Base-by-base conservation (phyloP, 352 stramenopile species). In the Pythium pectinolyticum region DNA sequence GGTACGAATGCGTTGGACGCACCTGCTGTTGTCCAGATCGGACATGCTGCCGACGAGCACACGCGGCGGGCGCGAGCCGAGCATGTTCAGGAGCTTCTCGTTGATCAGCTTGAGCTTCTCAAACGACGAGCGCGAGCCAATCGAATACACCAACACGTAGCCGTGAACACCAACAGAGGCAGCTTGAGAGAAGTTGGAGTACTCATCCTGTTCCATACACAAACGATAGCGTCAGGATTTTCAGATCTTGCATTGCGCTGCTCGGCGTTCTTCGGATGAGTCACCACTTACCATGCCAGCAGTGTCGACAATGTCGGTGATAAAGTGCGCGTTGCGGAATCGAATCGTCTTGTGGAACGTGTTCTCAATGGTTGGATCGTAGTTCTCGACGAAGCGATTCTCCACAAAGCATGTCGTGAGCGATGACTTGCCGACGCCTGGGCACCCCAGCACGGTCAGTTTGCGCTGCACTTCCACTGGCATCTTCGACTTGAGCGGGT, bases 281-380 rank as follows among this genome's bases (percentile, higher is more conserved):
- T n/a, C n/a, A n/a, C n/a, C 34, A 66, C 73, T 25, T 69, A 95
- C 86, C 86, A 98, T 98, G 57, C 95, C 95, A 14, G 95, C 95
- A n/a, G 94, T 98, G 72, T 98, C 95, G 65, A 98, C 93, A 69
- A 98, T 98, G 70, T 98, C 95, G 25, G 94, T 98, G 32, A 96
- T 88, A 61, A 98, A 98, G 74, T 98, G 91, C 22, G 96, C 95
- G 69, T 97, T 97, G n/a, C 89, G 80, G 78, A 98, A 98, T 35
- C 92, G 87, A 54, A 98, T 97, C 10, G 89, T 98, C 80, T 98
- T 98, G 79, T 97, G 90, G 67, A 97, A 96, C 28, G 92, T 98
- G 73, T 96, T 98, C 75, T 98, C 95, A 68, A 98, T 98, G 7
- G 95, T 98, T 46, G 95, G 94, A 74, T 98, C 93, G 69, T 98